Percentiles rank a stretch among this genome's conserved stretches.
These are phyloP conservation scores for Sanguinoderma infundibulare DNA, from an alignment of 1,284 basidiomycete species.

Conservation along the genomic window DNA sequence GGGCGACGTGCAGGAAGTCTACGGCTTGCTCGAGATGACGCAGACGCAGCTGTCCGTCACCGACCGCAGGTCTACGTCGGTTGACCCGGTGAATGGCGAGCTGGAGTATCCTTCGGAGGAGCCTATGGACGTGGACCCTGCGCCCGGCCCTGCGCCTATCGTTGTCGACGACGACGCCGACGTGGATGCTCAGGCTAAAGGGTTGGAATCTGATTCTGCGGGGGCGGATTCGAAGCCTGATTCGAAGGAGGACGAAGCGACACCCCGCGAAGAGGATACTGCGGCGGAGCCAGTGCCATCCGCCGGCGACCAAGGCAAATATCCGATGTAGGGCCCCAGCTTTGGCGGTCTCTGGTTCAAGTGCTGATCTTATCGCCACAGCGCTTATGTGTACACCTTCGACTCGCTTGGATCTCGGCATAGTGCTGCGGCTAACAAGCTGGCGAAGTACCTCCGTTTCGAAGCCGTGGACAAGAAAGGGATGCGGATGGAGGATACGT, in stretches of 20 bases:
- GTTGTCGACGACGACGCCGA: conserved; percentile 13
- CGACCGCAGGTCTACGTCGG: background rate
- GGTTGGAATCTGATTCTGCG: background rate
- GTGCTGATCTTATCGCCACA: conserved; percentile 33
- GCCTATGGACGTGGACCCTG: conserved; percentile 25
- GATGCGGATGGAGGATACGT: conserved; percentile 39
- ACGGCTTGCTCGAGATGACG: conserved; percentile 26
- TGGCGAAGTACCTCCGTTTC: conserved; percentile 71
- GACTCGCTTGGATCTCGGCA: conserved; percentile 86
- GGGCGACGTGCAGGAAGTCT: conserved; percentile 30
- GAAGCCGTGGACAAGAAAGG: conserved; percentile 84
- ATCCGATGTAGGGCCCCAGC: conserved; percentile 9
- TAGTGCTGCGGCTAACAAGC: conserved; percentile 59
- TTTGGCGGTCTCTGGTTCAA: background rate
- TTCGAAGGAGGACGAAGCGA: background rate
- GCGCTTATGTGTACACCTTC: conserved; percentile 82
- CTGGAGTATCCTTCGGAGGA: conserved; percentile 27
- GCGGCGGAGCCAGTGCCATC: background rate
- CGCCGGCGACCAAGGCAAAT: background rate
- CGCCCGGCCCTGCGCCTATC: conserved; percentile 1
- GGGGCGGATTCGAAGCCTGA: background rate
- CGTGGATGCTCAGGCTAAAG: background rate
- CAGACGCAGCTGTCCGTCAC: conserved; percentile 13
- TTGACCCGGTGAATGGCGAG: conserved; percentile 8
- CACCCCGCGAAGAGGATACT: background rate